These are phyloP conservation scores for Raffaelea deltoideospora DNA, from an alignment of 2,329 filamentous ascomycete genomes.

Conservation along the genomic window DNA sequence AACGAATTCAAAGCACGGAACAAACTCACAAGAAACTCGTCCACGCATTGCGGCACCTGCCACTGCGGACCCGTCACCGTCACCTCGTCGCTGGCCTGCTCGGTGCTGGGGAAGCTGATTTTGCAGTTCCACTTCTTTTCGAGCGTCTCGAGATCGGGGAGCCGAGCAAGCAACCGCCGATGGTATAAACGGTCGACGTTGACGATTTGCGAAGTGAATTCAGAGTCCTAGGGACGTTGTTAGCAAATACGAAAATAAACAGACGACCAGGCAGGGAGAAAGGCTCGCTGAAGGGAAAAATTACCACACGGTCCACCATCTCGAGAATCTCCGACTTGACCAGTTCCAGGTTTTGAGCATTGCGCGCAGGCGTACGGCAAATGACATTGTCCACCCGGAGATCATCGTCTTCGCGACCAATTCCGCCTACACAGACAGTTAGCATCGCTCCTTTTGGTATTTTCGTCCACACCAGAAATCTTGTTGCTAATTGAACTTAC, in stretches of 20 bases:
- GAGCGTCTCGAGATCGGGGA: slow-evolving; percentile 79
- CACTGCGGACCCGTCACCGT: slow-evolving; percentile 94
- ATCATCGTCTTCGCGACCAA: slow-evolving; percentile 92
- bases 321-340: slow-evolving; percentile 99
- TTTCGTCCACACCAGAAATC: background rate
- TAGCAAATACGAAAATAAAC: slow-evolving; percentile 1
- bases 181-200: slow-evolving; percentile 92
- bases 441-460: too few relatives aligned
- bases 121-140: slow-evolving; percentile 99
- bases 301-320: slow-evolving; percentile 89
- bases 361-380: slow-evolving; percentile 89
- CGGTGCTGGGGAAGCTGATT: slow-evolving; percentile 93
- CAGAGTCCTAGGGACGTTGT: slow-evolving; percentile 54
- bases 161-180: slow-evolving; percentile 76
- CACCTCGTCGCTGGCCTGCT: slow-evolving; percentile 91
- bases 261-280: slow-evolving; percentile 5
- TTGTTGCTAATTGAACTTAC: slow-evolving; percentile 18
- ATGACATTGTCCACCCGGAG: slow-evolving; percentile 99
- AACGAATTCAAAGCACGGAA: too few relatives aligned
- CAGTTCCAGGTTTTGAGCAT: slow-evolving; percentile 88
- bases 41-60: slow-evolving; percentile 92
- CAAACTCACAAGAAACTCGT: slow-evolving; percentile 73
- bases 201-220: slow-evolving; percentile 89
- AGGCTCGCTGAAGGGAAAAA: slow-evolving; percentile 18
- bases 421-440: slow-evolving; percentile 39